phyloP scores from a whole-genome alignment of 148 eudicot genomes.

The Linanthus parryae region DNA sequence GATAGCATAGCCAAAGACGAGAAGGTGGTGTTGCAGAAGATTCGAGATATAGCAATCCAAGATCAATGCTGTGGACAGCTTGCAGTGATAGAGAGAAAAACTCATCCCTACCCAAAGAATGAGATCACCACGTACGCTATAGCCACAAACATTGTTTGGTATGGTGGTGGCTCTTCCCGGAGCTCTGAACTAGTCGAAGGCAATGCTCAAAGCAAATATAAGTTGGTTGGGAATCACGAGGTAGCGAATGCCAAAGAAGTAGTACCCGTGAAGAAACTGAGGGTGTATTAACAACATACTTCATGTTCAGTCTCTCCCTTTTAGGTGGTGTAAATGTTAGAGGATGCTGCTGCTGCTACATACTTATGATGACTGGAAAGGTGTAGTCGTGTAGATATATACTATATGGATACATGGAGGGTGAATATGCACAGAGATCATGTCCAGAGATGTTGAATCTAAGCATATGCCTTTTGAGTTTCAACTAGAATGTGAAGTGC shows the following conservation, averaged over 20 bases:
- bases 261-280: conserved; percentile 16
- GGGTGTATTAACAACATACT: conserved; percentile 6
- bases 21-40: conserved; percentile 27
- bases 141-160: conserved; percentile 29
- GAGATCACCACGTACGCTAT: conserved; percentile 25
- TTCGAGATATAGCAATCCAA: conserved; percentile 27
- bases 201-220: conserved; percentile 1
- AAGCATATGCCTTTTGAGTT: too few species aligned
- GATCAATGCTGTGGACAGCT: conserved; percentile 36
- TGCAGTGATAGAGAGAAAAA: conserved; percentile 25
- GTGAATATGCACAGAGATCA: background rate
- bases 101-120: conserved; percentile 22
- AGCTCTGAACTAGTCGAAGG: conserved; percentile 6
- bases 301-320: background rate
- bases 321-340: background rate
- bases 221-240: conserved; percentile 4
- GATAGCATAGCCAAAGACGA: conserved; percentile 22
- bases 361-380: background rate
- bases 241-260: conserved; percentile 5
- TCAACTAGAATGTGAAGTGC: too few species aligned
- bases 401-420: too few species aligned
- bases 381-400: too few species aligned
- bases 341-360: background rate
- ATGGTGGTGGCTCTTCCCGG: conserved; percentile 6
- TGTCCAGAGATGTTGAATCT: background rate